phyloP scores from a whole-genome alignment of 768 basidiomycete species.

The Serendipita sp. region DNA sequence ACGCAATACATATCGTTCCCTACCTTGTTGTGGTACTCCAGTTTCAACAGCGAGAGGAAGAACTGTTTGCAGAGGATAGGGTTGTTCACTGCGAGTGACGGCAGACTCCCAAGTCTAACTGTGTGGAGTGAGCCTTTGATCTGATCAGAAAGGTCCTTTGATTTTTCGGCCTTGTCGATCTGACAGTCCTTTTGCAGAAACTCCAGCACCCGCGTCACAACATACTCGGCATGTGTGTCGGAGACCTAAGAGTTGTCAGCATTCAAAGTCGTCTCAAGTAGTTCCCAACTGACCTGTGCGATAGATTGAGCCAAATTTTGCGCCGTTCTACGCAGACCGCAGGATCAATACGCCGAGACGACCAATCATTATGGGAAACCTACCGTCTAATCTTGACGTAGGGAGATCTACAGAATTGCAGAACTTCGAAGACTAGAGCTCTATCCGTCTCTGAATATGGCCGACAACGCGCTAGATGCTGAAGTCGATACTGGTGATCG shows the following conservation, averaged over 20 bases:
- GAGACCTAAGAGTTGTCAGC: neutral
- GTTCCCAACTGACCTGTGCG: neutral
- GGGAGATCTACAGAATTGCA: neutral
- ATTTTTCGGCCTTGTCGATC: neutral
- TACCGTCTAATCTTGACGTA: neutral
- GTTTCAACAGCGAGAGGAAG: slow-evolving; percentile 47
- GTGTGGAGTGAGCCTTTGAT: slow-evolving; percentile 2
- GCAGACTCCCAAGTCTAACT: slow-evolving; percentile 5
- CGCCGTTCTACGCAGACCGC: neutral
- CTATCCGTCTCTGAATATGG: slow-evolving; percentile 59
- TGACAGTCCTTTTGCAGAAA: neutral
- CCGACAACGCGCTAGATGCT: slow-evolving; percentile 52
- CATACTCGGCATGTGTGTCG: slow-evolving; percentile 2
- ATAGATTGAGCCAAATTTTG: slow-evolving; percentile 3
- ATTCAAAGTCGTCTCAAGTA: neutral
- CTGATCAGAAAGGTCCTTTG: neutral
- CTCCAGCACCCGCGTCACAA: neutral
- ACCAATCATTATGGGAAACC: neutral
- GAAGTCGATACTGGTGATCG: neutral
- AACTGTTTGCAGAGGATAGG: slow-evolving; percentile 35
- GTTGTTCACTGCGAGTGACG: slow-evolving; percentile 31
- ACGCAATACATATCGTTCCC: slow-evolving; percentile 6
- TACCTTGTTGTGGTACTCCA: slow-evolving; percentile 79
- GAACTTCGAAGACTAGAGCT: slow-evolving; percentile 37
- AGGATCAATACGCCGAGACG: neutral